A percentile compares a stretch with the other conserved stretches of the same genome.
phyloP scores from a whole-genome alignment of 345 rosid species.

The Rhizophora apiculata region DNA sequence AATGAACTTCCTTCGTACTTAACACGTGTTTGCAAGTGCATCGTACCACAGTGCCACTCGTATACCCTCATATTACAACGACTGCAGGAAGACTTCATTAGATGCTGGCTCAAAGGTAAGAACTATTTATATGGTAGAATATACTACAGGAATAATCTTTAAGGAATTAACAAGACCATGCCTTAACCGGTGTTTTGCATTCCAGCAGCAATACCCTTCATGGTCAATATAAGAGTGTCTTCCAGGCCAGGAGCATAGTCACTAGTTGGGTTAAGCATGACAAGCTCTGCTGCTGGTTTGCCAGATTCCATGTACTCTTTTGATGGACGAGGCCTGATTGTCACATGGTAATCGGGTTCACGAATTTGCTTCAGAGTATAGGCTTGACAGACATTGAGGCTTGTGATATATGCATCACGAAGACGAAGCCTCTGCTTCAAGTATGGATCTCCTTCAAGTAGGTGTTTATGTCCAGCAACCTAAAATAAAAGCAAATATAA shows the following conservation, averaged over 20 bases:
- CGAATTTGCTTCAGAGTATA: constrained; percentile 90
- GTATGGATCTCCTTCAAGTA: constrained; percentile 95
- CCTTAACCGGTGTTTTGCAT: constrained; percentile 31
- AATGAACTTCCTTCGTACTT: too few relatives aligned
- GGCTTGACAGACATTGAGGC: constrained; percentile 91
- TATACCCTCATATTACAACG: too few relatives aligned
- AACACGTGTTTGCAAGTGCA: too few relatives aligned
- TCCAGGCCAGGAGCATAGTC: constrained; percentile 35
- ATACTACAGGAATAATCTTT: neutral
- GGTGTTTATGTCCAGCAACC: constrained; percentile 95
- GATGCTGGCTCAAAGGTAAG: too few relatives aligned
- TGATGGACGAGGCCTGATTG: constrained; percentile 70
- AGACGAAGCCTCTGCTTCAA: constrained; percentile 90
- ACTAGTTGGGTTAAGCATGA: constrained; percentile 27
- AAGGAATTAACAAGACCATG: neutral
- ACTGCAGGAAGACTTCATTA: too few relatives aligned
- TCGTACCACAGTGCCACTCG: too few relatives aligned
- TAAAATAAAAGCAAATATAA: constrained; percentile 17
- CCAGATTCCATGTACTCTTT: constrained; percentile 73
- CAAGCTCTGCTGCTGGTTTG: constrained; percentile 43
- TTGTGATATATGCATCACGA: constrained; percentile 93
- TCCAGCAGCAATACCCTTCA: constrained; percentile 36
- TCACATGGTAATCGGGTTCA: constrained; percentile 74
- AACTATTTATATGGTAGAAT: neutral
- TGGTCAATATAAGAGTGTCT: constrained; percentile 32